A percentile compares a stretch with the other conserved stretches of the same genome.
These are phyloP conservation scores for Aspergillus japonicus DNA, from an alignment of 2,329 filamentous ascomycete genomes.

Conservation along the genomic window DNA sequence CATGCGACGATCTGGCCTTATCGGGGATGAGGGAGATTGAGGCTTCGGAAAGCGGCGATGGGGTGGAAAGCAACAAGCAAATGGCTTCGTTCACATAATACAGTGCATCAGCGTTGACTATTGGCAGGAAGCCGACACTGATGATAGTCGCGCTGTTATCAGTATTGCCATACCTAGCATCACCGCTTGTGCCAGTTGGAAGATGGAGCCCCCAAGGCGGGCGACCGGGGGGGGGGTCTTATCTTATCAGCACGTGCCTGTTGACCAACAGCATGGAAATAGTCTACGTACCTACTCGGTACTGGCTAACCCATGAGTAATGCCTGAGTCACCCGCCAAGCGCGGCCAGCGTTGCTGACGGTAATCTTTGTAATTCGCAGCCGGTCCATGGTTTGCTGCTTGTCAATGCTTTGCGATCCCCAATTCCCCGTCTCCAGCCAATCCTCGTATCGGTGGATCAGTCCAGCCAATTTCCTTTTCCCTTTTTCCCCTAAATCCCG, in stretches of 20 bases:
- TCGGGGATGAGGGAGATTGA: background rate
- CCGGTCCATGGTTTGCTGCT: background rate
- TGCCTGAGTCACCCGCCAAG: slow-evolving; percentile 1
- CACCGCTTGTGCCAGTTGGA: slow-evolving; percentile 14
- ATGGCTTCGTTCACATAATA: background rate
- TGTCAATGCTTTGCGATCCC: background rate
- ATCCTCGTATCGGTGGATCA: background rate
- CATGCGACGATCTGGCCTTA: slow-evolving; percentile 11
- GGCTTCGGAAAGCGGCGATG: background rate
- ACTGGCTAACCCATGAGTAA: background rate
- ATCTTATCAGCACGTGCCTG: slow-evolving; percentile 22
- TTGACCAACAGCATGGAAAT: no score
- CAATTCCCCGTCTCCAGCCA: background rate
- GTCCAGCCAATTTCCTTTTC: background rate
- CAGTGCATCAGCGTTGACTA: background rate
- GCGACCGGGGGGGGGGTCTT: background rate
- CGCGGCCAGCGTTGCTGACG: slow-evolving; percentile 25
- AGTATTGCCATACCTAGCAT: background rate
- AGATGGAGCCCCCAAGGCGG: background rate
- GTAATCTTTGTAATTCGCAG: slow-evolving; percentile 25
- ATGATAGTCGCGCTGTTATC: background rate
- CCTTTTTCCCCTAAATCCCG: background rate
- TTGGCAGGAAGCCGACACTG: background rate
- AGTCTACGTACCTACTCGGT: no score
- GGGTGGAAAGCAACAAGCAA: background rate